Base-by-base conservation (phyloP, 352 stramenopile genomes). In the Phytophthora parvispora region DNA sequence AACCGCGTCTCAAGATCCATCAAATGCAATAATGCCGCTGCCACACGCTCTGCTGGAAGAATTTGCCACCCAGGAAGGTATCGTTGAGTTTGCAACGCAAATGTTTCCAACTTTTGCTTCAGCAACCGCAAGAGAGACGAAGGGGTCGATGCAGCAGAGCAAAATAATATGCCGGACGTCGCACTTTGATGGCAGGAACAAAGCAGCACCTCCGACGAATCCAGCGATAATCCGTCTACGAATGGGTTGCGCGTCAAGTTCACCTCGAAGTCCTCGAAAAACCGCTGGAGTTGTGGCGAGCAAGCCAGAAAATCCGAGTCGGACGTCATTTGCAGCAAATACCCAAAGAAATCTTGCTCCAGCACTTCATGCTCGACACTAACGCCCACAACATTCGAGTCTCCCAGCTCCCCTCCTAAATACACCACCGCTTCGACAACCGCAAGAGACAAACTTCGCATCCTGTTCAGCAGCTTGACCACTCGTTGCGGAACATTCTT, bases 161-260 rank as follows among this genome's bases (percentile, higher is more conserved):
- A 77, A 34, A 81, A 74, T 15, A 80, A 63, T 34, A 28, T 43
- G 24, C 59, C 27, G 6, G 73, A 76, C 0, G 65, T 28, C 3
- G 71, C 62, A 16, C 68, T 65, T 43, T 76, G 70, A 34, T 91
- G 80, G 45, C 86, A 93, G 1, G 82, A 83, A 24, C 83, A 92
- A 3, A 93, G 66, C 68, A 93, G 38, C 36, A 93, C 64, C 69
- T 93, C 86, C 20, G 80, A 91, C 25, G 83, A 81, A n/a, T 91
- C 83, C 12, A 93, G 66, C 1, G 86, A 72, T 6, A 93, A 73
- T 31, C 83, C 86, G 36, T 93, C 86, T 6, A 91, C 51, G 16
- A 93, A 72, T 28, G 86, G 86, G 42, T 93, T 93, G 15, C 86
- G 77, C 9, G 77, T 45, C 42, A 90, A 71, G 28, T 65, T 77